A percentile compares a stretch with the other conserved stretches of the same genome.
phyloP scores from a whole-genome alignment of 2,329 filamentous ascomycete genomes.

The Podosphaera aphanis region DNA sequence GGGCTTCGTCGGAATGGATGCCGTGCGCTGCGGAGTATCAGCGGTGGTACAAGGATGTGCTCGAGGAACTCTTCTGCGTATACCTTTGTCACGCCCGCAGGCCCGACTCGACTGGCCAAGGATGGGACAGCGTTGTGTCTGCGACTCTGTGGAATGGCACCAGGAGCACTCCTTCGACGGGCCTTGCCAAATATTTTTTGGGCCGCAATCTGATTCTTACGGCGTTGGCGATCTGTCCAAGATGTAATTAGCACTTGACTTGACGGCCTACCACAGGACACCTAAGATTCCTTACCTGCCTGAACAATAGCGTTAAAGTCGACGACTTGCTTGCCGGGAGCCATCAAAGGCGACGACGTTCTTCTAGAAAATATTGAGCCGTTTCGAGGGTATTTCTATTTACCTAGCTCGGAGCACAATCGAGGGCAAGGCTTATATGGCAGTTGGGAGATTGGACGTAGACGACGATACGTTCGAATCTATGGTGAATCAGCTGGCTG shows the following conservation, averaged over 20 bases:
- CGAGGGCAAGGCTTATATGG: neutral
- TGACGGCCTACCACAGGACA: neutral
- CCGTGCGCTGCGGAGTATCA: conserved; percentile 7
- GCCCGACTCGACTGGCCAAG: conserved; percentile 39
- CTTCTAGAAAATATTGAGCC: conserved; percentile 5
- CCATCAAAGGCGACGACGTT: conserved; percentile 9
- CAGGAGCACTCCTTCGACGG: conserved; percentile 32
- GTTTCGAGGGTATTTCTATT: neutral
- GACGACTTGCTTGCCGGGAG: conserved; percentile 11
- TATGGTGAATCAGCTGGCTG: neutral
- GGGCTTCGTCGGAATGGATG: conserved; percentile 4
- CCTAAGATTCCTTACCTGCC: conserved; percentile 8
- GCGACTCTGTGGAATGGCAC: conserved; percentile 20
- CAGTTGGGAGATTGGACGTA: neutral
- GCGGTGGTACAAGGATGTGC: neutral
- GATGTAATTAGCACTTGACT: conserved; percentile 4
- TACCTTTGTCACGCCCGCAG: conserved; percentile 43
- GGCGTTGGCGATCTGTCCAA: conserved; percentile 31
- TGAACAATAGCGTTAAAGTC: conserved; percentile 16
- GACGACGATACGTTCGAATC: neutral
- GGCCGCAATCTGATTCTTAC: conserved; percentile 49
- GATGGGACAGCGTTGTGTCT: conserved; percentile 25
- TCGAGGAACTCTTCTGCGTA: conserved; percentile 2
- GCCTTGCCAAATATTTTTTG: conserved; percentile 44
- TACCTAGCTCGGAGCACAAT: neutral